phyloP scores from a whole-genome alignment of 768 basidiomycete genomes.

The Candolleomyces aberdarensis region DNA sequence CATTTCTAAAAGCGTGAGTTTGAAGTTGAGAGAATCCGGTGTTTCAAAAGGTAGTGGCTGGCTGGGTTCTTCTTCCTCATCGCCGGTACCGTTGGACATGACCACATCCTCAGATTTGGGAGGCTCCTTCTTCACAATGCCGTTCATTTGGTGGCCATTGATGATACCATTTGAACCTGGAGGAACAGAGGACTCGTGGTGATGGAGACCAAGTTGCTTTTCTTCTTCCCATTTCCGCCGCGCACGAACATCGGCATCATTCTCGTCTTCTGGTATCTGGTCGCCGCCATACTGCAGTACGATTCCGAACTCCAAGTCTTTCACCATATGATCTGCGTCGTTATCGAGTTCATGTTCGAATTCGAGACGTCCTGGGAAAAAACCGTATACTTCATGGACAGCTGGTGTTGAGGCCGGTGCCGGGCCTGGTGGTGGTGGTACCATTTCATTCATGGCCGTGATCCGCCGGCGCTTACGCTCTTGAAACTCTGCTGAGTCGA shows the following conservation, averaged over 20 bases:
- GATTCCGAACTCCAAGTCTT: conserved; percentile 95
- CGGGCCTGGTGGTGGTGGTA: conserved; percentile 59
- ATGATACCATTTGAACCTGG: conserved; percentile 36
- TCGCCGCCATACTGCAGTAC: conserved; percentile 84
- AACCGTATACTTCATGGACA: conserved; percentile 88
- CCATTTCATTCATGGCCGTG: conserved; percentile 66
- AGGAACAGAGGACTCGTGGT: conserved; percentile 21
- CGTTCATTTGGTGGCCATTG: conserved; percentile 44
- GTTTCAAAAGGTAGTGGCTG: conserved; percentile 83
- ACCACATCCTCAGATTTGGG: conserved; percentile 47
- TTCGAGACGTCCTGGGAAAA: conserved; percentile 95
- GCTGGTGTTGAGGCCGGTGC: conserved; percentile 87
- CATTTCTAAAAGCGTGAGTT: conserved; percentile 85
- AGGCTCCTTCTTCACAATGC: conserved; percentile 32
- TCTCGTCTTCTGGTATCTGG: conserved; percentile 72
- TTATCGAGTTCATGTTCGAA: conserved; percentile 98
- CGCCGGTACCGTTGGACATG: conserved; percentile 50
- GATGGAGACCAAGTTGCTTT: conserved; percentile 27
- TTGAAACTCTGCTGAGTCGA: conserved; percentile 83
- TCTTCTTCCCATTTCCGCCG: conserved; percentile 50
- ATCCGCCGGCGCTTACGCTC: conserved; percentile 86
- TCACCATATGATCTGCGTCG: conserved; percentile 92
- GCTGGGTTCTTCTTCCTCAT: conserved; percentile 59
- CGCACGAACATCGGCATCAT: conserved; percentile 70
- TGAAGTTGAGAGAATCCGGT: conserved; percentile 78